Conservation (phyloP, 306 rosid genomes). For the Ormosia semicastrata region DNA sequence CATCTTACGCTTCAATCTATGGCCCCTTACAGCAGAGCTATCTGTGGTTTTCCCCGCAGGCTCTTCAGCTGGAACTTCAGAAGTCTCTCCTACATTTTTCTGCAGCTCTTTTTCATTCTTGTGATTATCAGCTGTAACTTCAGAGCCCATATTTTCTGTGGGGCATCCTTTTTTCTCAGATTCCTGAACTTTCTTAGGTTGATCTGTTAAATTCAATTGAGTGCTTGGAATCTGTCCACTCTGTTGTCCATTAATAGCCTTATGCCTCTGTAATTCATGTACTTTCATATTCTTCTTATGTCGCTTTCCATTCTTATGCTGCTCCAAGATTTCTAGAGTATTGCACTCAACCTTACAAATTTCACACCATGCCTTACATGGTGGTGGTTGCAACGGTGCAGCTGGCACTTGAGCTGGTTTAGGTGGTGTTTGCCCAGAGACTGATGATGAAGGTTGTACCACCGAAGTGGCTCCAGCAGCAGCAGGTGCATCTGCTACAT, state of each 20-base stretch:
- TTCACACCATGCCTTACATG: constrained; percentile 65
- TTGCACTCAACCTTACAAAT: constrained; percentile 89
- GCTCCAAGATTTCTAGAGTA: constrained; percentile 72
- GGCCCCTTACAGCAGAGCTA: constrained; percentile 47
- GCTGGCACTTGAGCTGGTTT: constrained; percentile 49
- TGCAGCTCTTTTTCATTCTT: constrained; percentile 45
- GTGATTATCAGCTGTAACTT: constrained; percentile 36
- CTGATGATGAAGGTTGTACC: constrained; percentile 48
- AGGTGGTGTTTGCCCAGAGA: constrained; percentile 40
- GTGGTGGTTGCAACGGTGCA: constrained; percentile 43
- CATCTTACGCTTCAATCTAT: constrained; percentile 65
- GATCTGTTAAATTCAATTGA: constrained; percentile 47
- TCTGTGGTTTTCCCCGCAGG: constrained; percentile 36
- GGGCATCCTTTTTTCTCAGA: constrained; percentile 36
- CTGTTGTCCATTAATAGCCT: constrained; percentile 48
- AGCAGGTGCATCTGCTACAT: constrained; percentile 37
- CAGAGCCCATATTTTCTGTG: constrained; percentile 34
- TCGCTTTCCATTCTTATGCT: constrained; percentile 76
- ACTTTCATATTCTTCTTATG: constrained; percentile 67
- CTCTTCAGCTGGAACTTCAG: constrained; percentile 45
- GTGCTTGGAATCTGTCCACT: constrained; percentile 47
- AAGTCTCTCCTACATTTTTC: constrained; percentile 37
- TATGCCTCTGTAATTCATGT: constrained; percentile 64
- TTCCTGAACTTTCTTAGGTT: constrained; percentile 47
- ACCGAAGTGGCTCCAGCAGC: constrained; percentile 39